phyloP scores from a whole-genome alignment of 2,329 filamentous ascomycete species.

The Decorospora gaudefroyi region DNA sequence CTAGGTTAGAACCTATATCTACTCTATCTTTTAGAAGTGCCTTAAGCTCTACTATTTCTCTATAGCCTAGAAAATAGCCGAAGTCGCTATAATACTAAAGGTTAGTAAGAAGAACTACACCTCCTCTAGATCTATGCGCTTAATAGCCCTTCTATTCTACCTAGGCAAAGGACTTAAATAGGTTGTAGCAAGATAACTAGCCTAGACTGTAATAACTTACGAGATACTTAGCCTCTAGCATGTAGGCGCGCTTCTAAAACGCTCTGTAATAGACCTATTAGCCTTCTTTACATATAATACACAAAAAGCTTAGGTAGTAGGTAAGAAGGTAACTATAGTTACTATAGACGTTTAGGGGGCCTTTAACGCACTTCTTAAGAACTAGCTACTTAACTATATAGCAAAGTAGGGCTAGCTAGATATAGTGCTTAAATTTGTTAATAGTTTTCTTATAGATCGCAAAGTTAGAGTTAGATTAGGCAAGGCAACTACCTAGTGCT shows the following conservation, averaged over 20 bases:
- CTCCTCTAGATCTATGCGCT: constrained; percentile 1
- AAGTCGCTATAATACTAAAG: constrained; percentile 15
- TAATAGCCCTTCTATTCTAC: constrained; percentile 12
- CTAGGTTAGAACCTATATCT: neutral
- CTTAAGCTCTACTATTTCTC: constrained; percentile 7
- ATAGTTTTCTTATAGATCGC: constrained; percentile 4
- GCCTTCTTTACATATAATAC: constrained; percentile 9
- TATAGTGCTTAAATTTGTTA: neutral
- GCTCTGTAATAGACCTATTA: constrained; percentile 6
- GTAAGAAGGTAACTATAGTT: constrained; percentile 6
- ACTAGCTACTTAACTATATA: constrained; percentile 1
- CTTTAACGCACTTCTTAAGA: constrained; percentile 7
- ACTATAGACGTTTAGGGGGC: constrained; percentile 5
- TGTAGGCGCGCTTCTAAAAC: constrained; percentile 9
- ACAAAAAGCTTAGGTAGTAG: constrained; percentile 3
- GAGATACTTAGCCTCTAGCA: constrained; percentile 14
- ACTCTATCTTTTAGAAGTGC: constrained; percentile 5
- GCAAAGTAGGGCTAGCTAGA: neutral
- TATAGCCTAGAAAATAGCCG: neutral
- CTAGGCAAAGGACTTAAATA: constrained; percentile 12
- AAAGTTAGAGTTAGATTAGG: neutral
- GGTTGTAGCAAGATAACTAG: constrained; percentile 11
- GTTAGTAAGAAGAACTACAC: constrained; percentile 6
- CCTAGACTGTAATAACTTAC: constrained; percentile 7
- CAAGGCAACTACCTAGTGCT: neutral